phyloP scores from a whole-genome alignment of 306 rosid species.

The Castanospermum australe region DNA sequence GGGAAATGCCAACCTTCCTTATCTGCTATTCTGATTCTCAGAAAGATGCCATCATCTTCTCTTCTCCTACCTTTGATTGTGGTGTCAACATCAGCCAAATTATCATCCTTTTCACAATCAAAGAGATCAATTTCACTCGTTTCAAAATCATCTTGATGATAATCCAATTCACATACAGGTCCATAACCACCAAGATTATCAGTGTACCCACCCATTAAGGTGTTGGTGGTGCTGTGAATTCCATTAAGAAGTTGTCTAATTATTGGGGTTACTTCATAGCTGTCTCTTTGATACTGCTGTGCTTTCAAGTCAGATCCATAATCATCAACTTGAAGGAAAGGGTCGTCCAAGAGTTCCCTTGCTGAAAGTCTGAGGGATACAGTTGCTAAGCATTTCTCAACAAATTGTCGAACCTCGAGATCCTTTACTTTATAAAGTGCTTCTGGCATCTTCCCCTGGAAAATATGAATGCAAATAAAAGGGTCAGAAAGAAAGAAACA shows the following conservation, averaged over 20 bases:
- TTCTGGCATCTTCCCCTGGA: slow-evolving; percentile 84
- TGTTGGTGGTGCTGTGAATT: slow-evolving; percentile 32
- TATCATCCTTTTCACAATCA: slow-evolving; percentile 67
- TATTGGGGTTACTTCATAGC: slow-evolving; percentile 57
- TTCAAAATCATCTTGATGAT: slow-evolving; percentile 38
- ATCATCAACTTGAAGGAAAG: slow-evolving; percentile 80
- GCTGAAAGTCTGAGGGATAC: slow-evolving; percentile 83
- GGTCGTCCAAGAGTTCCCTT: slow-evolving; percentile 76
- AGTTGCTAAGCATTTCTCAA: slow-evolving; percentile 89
- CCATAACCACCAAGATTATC: slow-evolving; percentile 56
- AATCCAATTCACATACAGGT: slow-evolving; percentile 44
- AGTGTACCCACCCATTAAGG: slow-evolving; percentile 43
- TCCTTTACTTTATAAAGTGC: slow-evolving; percentile 73
- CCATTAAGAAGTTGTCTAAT: slow-evolving; percentile 52
- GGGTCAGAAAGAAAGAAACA: slow-evolving; percentile 1
- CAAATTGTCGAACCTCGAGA: slow-evolving; percentile 70
- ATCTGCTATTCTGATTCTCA: slow-evolving; percentile 91
- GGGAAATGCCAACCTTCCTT: slow-evolving; percentile 69
- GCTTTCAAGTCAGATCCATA: slow-evolving; percentile 52
- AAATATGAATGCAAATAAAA: slow-evolving; percentile 23
- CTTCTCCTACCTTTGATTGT: slow-evolving; percentile 71
- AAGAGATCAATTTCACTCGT: slow-evolving; percentile 67
- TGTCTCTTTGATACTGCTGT: slow-evolving; percentile 44
- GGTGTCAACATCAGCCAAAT: slow-evolving; percentile 61
- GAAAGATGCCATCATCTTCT: slow-evolving; percentile 75